Evolutionary conservation across 306 rosid genomes (phyloP), one percentile per base, ranked within the genome.

Genomic region (Cucumis cinereus): DNA sequence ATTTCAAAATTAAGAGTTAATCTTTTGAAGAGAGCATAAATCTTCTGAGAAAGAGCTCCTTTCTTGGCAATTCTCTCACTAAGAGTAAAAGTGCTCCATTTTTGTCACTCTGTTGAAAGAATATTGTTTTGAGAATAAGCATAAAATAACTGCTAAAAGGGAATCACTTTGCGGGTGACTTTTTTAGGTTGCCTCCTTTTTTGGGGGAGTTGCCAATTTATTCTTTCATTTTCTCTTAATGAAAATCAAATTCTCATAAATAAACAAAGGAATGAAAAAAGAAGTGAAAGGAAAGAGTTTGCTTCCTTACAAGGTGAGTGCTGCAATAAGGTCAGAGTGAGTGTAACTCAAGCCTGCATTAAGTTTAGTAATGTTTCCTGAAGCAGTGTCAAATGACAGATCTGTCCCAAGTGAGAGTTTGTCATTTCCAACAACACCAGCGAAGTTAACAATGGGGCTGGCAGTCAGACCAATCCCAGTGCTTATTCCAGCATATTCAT

Each of bases 401-500:
- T 91, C 98, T 28, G 96, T 84, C 54, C 98, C 98, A 55, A 91
- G 81, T 41, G 98, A 68, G 3, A 92, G 74, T 68, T 35, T 5
- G 58, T 79, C 82, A 78, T 90, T 94, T 71, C 98, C 98, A 72
- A 94, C 73, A 82, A 90, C 97, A 54, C 96, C 92, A 77, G 98
- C 89, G 82, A 94, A 89, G 87, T 91, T 89, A 77, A 94, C 88
- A 79, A 85, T 60, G 7, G 98, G 98, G 66, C 84, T 91, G 26
- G 98, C 96, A 73, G 94, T 89, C 91, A 94, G 88, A 47, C 95
- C 96, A 85, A 91, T 82, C 82, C 97, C 85, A 7, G 96, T 89
- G 84, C 86, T 91, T 75, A 94, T 89, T 73, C 98, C 98, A 66
- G 93, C 98, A 84, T 90, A 87, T 78, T 94, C 97, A 58, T 94